phyloP scores from a whole-genome alignment of 202 grass and related monocot genomes.

The Elaeis oleifera region DNA sequence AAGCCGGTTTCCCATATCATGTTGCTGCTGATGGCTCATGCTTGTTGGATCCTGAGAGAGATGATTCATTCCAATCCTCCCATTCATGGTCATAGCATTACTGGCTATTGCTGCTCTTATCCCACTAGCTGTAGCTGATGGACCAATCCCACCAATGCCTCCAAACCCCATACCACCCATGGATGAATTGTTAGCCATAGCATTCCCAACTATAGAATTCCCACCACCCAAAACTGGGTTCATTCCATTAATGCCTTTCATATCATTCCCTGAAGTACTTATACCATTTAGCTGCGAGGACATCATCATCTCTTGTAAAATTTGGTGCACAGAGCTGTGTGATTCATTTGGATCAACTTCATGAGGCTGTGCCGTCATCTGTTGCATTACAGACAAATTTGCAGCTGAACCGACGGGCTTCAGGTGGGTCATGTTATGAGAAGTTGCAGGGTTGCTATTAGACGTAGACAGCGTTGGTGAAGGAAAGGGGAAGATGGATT shows the following conservation, averaged over 20 bases:
- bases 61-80: conserved; percentile 61
- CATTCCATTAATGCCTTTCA: conserved; percentile 44
- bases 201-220: conserved; percentile 46
- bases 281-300: conserved; percentile 52
- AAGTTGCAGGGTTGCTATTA: conserved; percentile 29
- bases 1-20: conserved; percentile 69
- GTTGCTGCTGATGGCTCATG: conserved; percentile 55
- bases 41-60: conserved; percentile 54
- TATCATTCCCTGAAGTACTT: conserved; percentile 27
- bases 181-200: conserved; percentile 33
- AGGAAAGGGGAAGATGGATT: conserved; percentile 41
- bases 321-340: conserved; percentile 71
- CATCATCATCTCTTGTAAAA: conserved; percentile 81
- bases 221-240: conserved; percentile 33
- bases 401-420: conserved; percentile 34
- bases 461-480: conserved; percentile 22
- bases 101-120: conserved; percentile 37
- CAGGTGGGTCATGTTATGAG: conserved; percentile 36
- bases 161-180: conserved; percentile 44
- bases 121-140: conserved; percentile 12
- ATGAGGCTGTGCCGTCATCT: conserved; percentile 34
- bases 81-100: conserved; percentile 66
- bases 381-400: conserved; percentile 48
- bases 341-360: conserved; percentile 50
- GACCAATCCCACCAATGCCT: conserved; percentile 31